Conservation (phyloP, 306 rosid genomes). For the Pterocarpus macrocarpus region DNA sequence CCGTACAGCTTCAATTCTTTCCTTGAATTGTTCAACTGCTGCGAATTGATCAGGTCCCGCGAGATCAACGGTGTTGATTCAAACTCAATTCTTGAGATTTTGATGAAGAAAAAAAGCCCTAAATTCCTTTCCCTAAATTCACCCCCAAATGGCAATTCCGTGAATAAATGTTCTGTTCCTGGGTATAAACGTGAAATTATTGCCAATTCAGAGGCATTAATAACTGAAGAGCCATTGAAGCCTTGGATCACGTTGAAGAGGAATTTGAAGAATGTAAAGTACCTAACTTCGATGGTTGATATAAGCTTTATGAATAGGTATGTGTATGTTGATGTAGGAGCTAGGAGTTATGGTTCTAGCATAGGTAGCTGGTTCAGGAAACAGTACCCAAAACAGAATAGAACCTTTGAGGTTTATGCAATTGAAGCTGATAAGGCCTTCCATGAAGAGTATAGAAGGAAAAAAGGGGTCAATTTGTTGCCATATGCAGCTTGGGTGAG, state of each 20-base stretch:
- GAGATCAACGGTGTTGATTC: slow-evolving; percentile 58
- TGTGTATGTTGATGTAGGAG: slow-evolving; percentile 68
- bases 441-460: slow-evolving; percentile 58
- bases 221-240: slow-evolving; percentile 58
- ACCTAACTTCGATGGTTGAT: slow-evolving; percentile 64
- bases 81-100: slow-evolving; percentile 52
- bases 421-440: slow-evolving; percentile 65
- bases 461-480: slow-evolving; percentile 53
- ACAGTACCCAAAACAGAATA: slow-evolving; percentile 70
- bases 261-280: slow-evolving; percentile 58
- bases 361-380: slow-evolving; percentile 71
- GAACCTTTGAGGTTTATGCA: slow-evolving; percentile 63
- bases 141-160: slow-evolving; percentile 17
- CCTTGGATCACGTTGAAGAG: slow-evolving; percentile 61
- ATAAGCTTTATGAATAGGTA: slow-evolving; percentile 64
- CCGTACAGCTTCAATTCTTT: slow-evolving; percentile 62
- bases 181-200: slow-evolving; percentile 57
- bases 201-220: slow-evolving; percentile 53
- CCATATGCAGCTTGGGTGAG: slow-evolving; percentile 79
- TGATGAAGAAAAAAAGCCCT: slow-evolving; percentile 58
- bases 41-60: slow-evolving; percentile 53
- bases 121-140: background rate
- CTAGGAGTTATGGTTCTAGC: slow-evolving; percentile 62
- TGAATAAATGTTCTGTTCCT: slow-evolving; percentile 46
- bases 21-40: slow-evolving; percentile 61